Conservation (phyloP, 441 rosid genomes). For the Rhodomyrtus psidioides region DNA sequence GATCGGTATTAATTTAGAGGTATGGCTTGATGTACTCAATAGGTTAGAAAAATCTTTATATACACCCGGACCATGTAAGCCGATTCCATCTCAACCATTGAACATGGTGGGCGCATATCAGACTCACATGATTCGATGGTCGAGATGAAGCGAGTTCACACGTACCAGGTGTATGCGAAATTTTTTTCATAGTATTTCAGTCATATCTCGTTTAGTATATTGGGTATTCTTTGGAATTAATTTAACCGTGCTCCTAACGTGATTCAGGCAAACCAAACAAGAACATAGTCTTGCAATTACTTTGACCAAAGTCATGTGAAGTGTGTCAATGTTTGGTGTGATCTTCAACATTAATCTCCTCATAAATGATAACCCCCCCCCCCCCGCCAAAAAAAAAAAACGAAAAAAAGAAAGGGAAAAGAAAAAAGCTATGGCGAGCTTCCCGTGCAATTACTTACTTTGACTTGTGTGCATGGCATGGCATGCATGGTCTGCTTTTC, state of each 20-base stretch:
- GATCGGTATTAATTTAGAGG: not conserved
- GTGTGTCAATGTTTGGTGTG: not conserved
- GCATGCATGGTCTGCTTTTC: not conserved
- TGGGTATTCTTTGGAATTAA: not conserved
- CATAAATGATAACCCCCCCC: not conserved
- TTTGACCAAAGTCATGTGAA: not conserved
- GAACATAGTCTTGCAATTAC: not conserved
- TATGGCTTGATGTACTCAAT: not conserved
- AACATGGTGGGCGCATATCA: not conserved
- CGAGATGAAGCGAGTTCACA: not conserved
- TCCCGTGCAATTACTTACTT: not conserved
- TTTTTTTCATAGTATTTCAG: not conserved
- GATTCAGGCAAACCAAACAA: not conserved
- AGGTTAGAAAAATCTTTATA: not conserved
- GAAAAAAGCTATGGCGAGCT: not conserved
- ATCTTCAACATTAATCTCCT: not conserved
- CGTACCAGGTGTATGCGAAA: fast-evolving
- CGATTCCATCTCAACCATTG: not conserved
- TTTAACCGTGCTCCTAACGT: not conserved
- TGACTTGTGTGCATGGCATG: not conserved
- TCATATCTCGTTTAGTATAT: not conserved
- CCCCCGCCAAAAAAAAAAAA: too few relatives aligned
- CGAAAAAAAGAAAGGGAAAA: not conserved
- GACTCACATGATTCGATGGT: fast-evolving
- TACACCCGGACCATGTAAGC: not conserved